Evolutionary conservation across 805 yeast species (phyloP), one percentile per base, ranked within the genome.

Genomic region (Myxozyma neotropica): DNA sequence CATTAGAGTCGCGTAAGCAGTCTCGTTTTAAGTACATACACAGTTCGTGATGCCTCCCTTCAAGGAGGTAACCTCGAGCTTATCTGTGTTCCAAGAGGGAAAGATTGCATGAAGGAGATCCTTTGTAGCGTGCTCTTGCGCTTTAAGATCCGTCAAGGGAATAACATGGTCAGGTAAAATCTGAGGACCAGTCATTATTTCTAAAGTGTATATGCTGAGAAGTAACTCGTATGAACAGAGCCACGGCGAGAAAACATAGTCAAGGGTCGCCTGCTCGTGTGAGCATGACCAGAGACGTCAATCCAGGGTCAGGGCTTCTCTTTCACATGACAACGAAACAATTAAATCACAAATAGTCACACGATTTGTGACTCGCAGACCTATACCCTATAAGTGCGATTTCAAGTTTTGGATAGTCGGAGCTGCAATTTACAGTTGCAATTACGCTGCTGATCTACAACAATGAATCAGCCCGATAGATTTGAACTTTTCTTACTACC

Each of bases 401-500:
- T 27, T 17, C 42, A 21, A 36, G 10, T 15, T 19, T 13, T 48
- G 53, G 6, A 23, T 27, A 47, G 23, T 19, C n/a, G 36, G 19
- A 21, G 2, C 24, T 15, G 23, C 2, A 6, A 19, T 10, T 8
- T 19, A 19, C 40, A 8, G 40, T 10, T 15, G 35, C 10, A 8
- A 15, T 33, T 33, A 19, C 29, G 15, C 5, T 33, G 39, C 23
- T 17, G 40, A 35, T 19, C 19, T 5, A 4, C 29, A 31, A 47
- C 51, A 47, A 93, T 94, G 99, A 94, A 94, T 78, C 98, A 98
- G 71, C 99, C 99, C 75, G 99, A 94, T 78, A 87, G 99, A 81
- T 94, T 93, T 74, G 99, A 94, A 80, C 83, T 94, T 42, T 94
- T 94, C 73, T 83, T 94, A 68, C 81, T 94, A 69, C 98, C 97